A percentile compares a stretch with the other conserved stretches of the same genome.
Conservation (phyloP, 352 stramenopile species). For the Pythium insidiosum region DNA sequence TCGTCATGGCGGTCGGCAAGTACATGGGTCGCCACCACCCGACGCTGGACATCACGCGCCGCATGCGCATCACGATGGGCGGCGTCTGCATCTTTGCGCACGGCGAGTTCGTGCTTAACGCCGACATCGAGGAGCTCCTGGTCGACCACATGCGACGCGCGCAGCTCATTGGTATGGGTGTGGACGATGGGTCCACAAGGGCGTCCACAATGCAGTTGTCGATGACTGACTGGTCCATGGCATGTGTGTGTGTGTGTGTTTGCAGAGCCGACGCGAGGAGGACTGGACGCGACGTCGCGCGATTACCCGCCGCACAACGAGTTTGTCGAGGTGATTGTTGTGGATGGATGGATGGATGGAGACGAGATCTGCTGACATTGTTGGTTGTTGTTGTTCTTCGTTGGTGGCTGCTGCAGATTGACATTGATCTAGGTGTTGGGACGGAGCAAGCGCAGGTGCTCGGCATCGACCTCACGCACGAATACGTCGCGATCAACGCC, state of each 20-base stretch:
- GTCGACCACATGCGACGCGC: slow-evolving; percentile 93
- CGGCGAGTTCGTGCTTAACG: slow-evolving; percentile 89
- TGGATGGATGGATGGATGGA: no score
- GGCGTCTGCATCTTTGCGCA: slow-evolving; percentile 93
- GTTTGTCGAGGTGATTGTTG: slow-evolving; percentile 87
- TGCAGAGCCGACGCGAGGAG: slow-evolving; percentile 55
- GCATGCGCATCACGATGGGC: slow-evolving; percentile 85
- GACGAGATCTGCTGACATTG: no score
- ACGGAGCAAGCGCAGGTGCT: slow-evolving; percentile 84
- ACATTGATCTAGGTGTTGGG: slow-evolving; percentile 90
- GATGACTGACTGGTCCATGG: no score
- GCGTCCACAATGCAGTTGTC: no score
- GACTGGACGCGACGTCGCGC: slow-evolving; percentile 66
- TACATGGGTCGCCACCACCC: slow-evolving; percentile 94
- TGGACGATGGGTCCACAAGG: not conserved
- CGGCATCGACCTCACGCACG: slow-evolving; percentile 96
- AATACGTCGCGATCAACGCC: slow-evolving; percentile 98
- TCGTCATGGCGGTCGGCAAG: slow-evolving; percentile 94
- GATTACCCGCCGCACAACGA: slow-evolving; percentile 93
- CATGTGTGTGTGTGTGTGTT: not conserved
- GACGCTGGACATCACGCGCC: slow-evolving; percentile 63
- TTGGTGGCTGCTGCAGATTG: no score
- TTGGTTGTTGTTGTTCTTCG: no score
- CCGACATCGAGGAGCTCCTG: slow-evolving; percentile 91
- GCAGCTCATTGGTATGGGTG: slow-evolving; percentile 58